Percentiles rank a stretch among this genome's conserved stretches.
Evolutionary conservation across 1,284 basidiomycete species (phyloP).

Genomic region (Trametes sp.): DNA sequence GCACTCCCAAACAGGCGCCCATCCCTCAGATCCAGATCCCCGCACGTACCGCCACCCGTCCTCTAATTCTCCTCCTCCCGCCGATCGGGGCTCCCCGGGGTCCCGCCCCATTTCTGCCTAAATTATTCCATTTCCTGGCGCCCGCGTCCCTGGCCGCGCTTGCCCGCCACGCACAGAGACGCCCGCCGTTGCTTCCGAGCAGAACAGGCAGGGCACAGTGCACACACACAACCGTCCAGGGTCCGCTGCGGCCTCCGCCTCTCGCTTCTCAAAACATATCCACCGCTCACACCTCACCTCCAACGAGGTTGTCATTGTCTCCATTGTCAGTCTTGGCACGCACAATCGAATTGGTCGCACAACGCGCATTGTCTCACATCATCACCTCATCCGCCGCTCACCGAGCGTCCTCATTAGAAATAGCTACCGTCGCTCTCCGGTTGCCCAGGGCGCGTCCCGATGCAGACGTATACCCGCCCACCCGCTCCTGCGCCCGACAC

Average conservation of each 20-base stretch:
- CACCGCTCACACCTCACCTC: background rate
- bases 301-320: background rate
- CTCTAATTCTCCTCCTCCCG: slow-evolving; percentile 6
- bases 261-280: background rate
- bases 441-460: background rate
- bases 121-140: slow-evolving; percentile 11
- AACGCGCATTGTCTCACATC: slow-evolving; percentile 15
- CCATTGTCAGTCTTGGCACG: background rate
- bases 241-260: background rate
- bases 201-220: background rate
- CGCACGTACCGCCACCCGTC: slow-evolving; percentile 16
- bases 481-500: background rate
- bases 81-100: slow-evolving; percentile 2
- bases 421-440: slow-evolving; percentile 16
- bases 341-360: slow-evolving; percentile 5
- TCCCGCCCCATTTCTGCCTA: slow-evolving; percentile 9
- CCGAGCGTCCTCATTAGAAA: slow-evolving; percentile 13
- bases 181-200: no score
- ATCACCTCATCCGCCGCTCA: slow-evolving; percentile 15
- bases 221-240: background rate
- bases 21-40: slow-evolving; percentile 18
- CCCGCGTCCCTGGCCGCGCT: slow-evolving; percentile 6
- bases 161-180: background rate
- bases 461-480: background rate
- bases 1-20: slow-evolving; percentile 16